phyloP scores from a whole-genome alignment of 2,329 filamentous ascomycete species.

The Canariomyces notabilis region DNA sequence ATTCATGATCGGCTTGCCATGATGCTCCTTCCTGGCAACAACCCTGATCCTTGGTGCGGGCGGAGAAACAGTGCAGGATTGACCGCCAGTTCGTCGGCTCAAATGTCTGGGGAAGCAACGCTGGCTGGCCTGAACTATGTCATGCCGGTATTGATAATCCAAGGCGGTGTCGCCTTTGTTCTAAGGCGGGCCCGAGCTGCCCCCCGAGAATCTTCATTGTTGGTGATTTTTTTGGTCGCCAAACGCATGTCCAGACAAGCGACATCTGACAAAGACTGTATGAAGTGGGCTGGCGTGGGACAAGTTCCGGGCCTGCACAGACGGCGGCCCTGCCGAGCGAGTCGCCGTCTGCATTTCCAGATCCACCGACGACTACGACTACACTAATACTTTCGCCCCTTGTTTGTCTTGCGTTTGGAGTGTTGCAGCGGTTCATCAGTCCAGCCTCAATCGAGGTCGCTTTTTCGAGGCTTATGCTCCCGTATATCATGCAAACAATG shows the following conservation, averaged over 20 bases:
- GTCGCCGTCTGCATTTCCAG: not conserved
- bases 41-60: constrained; percentile 28
- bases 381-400: constrained; percentile 3
- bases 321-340: constrained; percentile 14
- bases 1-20: constrained; percentile 24
- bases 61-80: constrained; percentile 23
- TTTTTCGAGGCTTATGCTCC: constrained; percentile 18
- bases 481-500: constrained; percentile 20
- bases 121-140: not conserved
- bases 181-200: not conserved
- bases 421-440: constrained; percentile 19
- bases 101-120: not conserved
- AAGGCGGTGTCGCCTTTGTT: not conserved
- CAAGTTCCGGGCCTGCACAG: constrained; percentile 28
- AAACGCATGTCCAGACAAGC: constrained; percentile 24
- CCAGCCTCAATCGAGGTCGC: constrained; percentile 20
- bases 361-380: constrained; percentile 1
- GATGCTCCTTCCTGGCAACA: constrained; percentile 17
- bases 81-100: constrained; percentile 18
- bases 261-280: constrained; percentile 27
- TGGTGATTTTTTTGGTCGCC: constrained; percentile 21
- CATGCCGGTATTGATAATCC: constrained; percentile 9
- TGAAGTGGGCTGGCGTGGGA: constrained; percentile 23
- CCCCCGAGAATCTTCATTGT: constrained; percentile 20
- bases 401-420: constrained; percentile 14